phyloP scores from a whole-genome alignment of 1,284 basidiomycete species.

The Ganoderma lucidum region DNA sequence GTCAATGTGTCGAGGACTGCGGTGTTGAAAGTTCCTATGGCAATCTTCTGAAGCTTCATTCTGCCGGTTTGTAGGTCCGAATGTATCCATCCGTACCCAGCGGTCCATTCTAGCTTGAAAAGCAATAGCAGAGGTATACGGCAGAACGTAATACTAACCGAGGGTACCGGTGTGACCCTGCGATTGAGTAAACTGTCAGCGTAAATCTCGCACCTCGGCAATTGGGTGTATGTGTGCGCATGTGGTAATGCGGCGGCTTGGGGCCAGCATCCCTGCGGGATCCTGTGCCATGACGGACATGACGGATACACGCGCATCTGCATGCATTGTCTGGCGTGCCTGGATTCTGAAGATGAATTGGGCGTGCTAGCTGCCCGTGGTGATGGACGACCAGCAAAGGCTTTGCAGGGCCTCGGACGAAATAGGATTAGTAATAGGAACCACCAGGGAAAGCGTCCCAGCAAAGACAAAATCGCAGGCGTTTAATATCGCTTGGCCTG shows the following conservation, averaged over 20 bases:
- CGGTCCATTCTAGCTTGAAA: neutral
- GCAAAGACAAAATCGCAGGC: neutral
- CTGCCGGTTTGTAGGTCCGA: conserved; percentile 32
- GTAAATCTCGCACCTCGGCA: conserved; percentile 6
- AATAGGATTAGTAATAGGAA: too few relatives aligned
- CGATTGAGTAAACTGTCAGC: neutral
- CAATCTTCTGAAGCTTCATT: conserved; percentile 2
- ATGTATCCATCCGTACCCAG: conserved; percentile 18
- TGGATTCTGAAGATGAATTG: conserved; percentile 2
- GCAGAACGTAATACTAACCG: neutral
- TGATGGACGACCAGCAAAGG: neutral
- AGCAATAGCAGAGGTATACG: neutral
- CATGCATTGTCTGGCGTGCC: conserved; percentile 1
- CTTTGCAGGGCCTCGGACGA: neutral
- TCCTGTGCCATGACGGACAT: neutral
- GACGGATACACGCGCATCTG: conserved; percentile 9
- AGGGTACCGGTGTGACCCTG: neutral
- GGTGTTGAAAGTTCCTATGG: conserved; percentile 2
- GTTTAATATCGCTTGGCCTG: neutral
- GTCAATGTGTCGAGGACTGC: conserved; percentile 1
- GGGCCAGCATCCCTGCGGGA: neutral
- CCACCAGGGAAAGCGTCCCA: neutral
- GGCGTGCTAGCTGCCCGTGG: neutral
- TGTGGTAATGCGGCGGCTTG: neutral
- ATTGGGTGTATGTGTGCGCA: neutral